A percentile compares a stretch with the other conserved stretches of the same genome.
These are phyloP conservation scores for Cenchrus americanus DNA, from an alignment of 176 grass and related monocot genomes.

Conservation along the genomic window DNA sequence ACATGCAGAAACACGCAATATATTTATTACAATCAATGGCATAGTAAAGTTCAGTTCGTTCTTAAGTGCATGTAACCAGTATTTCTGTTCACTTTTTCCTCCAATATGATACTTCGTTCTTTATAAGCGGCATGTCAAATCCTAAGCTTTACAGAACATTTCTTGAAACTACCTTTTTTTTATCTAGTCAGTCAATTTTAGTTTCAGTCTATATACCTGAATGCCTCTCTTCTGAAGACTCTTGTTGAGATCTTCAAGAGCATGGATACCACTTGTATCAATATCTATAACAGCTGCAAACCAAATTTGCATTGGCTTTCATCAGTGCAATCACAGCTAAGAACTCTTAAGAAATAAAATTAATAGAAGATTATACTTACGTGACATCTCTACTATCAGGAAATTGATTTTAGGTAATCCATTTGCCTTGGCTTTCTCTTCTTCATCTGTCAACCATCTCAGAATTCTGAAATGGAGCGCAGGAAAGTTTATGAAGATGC, in stretches of 20 bases:
- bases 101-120: background rate
- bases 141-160: background rate
- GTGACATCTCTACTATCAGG: slow-evolving; percentile 94
- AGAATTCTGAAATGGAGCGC: slow-evolving; percentile 66
- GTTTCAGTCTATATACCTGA: slow-evolving; percentile 57
- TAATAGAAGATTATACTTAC: slow-evolving; percentile 43
- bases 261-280: slow-evolving; percentile 90
- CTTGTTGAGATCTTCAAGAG: slow-evolving; percentile 70
- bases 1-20: slow-evolving; percentile 42
- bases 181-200: background rate
- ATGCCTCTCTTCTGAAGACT: slow-evolving; percentile 69
- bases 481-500: background rate
- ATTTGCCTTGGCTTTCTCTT: slow-evolving; percentile 58
- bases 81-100: background rate
- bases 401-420: slow-evolving; percentile 59
- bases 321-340: background rate
- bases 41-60: slow-evolving; percentile 4
- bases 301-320: background rate
- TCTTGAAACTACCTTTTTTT: background rate
- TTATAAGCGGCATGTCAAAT: background rate
- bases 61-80: background rate
- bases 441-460: slow-evolving; percentile 81
- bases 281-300: slow-evolving; percentile 90
- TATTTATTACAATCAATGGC: background rate
- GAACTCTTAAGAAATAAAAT: background rate